Percentiles rank a stretch among this genome's conserved stretches.
phyloP scores from a whole-genome alignment of 148 eudicot species.

The Spergularia marina region DNA sequence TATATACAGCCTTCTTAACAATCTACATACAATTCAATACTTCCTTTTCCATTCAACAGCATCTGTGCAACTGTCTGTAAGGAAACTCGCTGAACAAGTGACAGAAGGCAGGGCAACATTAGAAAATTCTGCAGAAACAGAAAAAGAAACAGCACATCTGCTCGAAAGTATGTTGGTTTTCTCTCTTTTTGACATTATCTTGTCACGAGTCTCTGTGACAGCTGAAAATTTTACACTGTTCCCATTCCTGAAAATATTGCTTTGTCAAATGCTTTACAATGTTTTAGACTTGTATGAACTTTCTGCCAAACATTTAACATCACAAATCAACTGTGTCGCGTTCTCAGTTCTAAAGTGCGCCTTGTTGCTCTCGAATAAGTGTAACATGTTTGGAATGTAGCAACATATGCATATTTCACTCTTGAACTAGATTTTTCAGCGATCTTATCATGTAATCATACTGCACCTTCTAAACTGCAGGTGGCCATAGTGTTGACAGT shows the following conservation, averaged over 20 bases:
- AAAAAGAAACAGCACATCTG: conserved; percentile 11
- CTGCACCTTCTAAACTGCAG: conserved; percentile 2
- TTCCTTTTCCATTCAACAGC: background rate
- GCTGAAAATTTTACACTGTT: too few species aligned
- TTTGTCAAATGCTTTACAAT: too few species aligned
- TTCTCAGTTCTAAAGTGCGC: background rate
- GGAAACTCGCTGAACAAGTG: conserved; percentile 3
- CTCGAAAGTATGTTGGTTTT: conserved; percentile 18
- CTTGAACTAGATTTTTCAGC: background rate
- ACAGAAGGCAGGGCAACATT: background rate
- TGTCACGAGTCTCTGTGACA: background rate
- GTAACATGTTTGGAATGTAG: background rate
- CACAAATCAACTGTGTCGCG: too few species aligned
- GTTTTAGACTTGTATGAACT: too few species aligned
- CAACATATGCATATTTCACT: background rate
- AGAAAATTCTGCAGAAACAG: background rate
- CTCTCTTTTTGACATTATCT: background rate
- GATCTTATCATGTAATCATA: background rate
- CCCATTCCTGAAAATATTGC: too few species aligned
- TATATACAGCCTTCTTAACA: too few species aligned
- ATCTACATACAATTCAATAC: too few species aligned
- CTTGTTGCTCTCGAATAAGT: background rate
- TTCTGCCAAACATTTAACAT: too few species aligned
- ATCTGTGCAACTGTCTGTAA: conserved; percentile 8
- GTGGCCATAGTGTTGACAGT: background rate